Evolutionary conservation across 371 early-diverging fungal genomes (phyloP), one percentile per base, ranked within the genome.

Genomic region (Lichtheimia corymbifera): DNA sequence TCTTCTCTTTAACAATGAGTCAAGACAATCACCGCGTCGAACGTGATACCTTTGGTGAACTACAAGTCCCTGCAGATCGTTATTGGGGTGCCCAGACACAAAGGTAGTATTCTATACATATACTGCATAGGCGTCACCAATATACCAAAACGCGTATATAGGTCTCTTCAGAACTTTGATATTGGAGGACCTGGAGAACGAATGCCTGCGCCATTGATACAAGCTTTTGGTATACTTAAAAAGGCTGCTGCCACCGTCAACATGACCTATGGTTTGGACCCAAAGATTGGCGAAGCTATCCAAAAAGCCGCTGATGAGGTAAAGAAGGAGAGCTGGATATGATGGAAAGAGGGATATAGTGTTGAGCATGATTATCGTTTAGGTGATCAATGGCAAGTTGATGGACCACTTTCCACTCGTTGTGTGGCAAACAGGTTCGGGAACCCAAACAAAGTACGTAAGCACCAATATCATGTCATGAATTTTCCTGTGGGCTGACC

Each of bases 11-110:
- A 20, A 54, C 18, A 25, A 17, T 42, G 49, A 50, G n/a, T n/a
- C 12, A 4, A 13, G 47, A 47, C 24, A n/a, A 40, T 17, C 90
- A 84, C 73, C 82, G 93, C 58, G 71, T 75, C 56, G 95, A 95
- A 72, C 77, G 79, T 25, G 95, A 95, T 70, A 91, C 94, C 22
- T 92, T 95, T 82, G 95, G 95, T 53, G 90, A 90, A 62, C 76
- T 95, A 52, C 76, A 89, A 61, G 95, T 95, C 4, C 95, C 95
- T 35, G 79, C 88, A 13, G 91, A 94, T 66, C 85, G 76, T 68
- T 93, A 93, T 78, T 95, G 91, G 86, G 95, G 94, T 56, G 92
- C 93, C 51, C 95, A 95, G 74, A 95, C 95, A 11, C 93, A 93
- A 71, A 86, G 95, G 84, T 87, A 71, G 42, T 18, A 2, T 9